Evolutionary conservation across 306 rosid species (phyloP).

Genomic region (Quercus dentata): DNA sequence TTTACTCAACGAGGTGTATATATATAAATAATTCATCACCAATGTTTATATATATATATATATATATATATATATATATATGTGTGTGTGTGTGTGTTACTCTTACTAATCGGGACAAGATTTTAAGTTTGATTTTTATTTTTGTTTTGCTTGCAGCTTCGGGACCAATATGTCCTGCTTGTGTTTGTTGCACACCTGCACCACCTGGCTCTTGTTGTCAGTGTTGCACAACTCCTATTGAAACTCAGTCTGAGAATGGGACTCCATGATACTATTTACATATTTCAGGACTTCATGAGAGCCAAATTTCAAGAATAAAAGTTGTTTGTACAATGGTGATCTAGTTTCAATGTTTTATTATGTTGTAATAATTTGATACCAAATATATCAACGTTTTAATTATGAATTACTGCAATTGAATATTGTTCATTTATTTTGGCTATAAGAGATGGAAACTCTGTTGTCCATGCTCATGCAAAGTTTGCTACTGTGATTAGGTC

Average conservation of each 20-base stretch:
- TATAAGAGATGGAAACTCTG: too few species aligned
- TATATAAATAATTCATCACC: background rate
- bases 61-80: too few species aligned
- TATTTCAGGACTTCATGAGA: background rate
- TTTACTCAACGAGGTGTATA: conserved; percentile 19
- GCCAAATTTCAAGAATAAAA: background rate
- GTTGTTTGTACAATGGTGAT: background rate
- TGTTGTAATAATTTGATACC: background rate
- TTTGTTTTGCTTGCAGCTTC: conserved; percentile 3
- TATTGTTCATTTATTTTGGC: too few species aligned
- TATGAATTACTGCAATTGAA: too few species aligned
- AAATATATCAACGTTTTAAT: too few species aligned
- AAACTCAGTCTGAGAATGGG: conserved; percentile 12
- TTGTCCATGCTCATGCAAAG: too few species aligned
- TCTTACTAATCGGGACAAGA: background rate
- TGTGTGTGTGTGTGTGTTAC: background rate
- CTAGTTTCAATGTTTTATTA: background rate
- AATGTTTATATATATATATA: background rate
- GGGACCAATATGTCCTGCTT: conserved; percentile 37
- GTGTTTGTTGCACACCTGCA: conserved; percentile 42
- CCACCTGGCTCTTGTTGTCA: conserved; percentile 44
- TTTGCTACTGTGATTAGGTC: too few species aligned
- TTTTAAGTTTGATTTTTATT: background rate
- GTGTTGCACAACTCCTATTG: conserved; percentile 40
- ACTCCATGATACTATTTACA: conserved; percentile 13